These are phyloP conservation scores for Bertia moriformis DNA, from an alignment of 2,329 filamentous ascomycete genomes.

Conservation along the genomic window DNA sequence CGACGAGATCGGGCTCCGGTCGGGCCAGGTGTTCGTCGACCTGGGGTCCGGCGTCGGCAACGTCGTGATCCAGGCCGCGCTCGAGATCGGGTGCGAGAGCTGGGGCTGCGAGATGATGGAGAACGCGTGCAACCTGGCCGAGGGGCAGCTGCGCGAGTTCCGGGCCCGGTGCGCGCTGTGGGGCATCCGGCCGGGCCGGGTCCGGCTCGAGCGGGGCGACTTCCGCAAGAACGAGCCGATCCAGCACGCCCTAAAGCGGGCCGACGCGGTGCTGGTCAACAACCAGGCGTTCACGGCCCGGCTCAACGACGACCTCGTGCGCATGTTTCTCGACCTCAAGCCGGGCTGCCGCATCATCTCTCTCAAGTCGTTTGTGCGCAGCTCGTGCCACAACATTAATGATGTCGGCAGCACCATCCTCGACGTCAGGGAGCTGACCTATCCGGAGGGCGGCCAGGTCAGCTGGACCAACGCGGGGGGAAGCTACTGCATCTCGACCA, in stretches of 20 bases:
- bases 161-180: slow-evolving; percentile 72
- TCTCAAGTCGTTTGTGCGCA: slow-evolving; percentile 77
- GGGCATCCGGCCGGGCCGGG: slow-evolving; percentile 68
- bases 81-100: slow-evolving; percentile 85
- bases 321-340: slow-evolving; percentile 88
- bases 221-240: slow-evolving; percentile 65
- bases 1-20: slow-evolving; percentile 61
- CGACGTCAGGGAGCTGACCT: slow-evolving; percentile 50
- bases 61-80: slow-evolving; percentile 80
- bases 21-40: slow-evolving; percentile 79
- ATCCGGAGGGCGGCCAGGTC: slow-evolving; percentile 58
- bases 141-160: slow-evolving; percentile 71
- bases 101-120: slow-evolving; percentile 96
- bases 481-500: slow-evolving; percentile 76
- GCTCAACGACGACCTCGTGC: slow-evolving; percentile 70
- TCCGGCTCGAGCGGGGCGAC: slow-evolving; percentile 67
- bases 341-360: slow-evolving; percentile 80
- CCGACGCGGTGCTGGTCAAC: slow-evolving; percentile 94
- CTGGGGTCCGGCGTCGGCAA: slow-evolving; percentile 96
- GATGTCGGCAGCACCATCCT: slow-evolving; percentile 73
- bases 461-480: slow-evolving; percentile 83
- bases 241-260: slow-evolving; percentile 58
- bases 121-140: slow-evolving; percentile 71
- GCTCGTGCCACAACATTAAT: slow-evolving; percentile 56
- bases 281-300: slow-evolving; percentile 89